Conservation (phyloP, 1,284 basidiomycete genomes). For the Moniliophthora roreri region DNA sequence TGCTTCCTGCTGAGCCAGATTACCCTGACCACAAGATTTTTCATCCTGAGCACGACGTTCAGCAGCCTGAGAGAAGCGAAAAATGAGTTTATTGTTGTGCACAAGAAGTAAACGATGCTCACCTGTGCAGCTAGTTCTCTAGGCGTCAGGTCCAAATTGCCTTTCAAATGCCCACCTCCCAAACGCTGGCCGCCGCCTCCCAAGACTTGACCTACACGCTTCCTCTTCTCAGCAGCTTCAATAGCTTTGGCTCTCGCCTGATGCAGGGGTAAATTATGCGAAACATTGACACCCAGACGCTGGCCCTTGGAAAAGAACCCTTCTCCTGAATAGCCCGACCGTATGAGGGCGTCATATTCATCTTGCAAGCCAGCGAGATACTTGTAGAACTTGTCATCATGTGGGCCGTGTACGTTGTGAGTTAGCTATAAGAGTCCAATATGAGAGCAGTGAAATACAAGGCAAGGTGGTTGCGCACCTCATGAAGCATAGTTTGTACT, state of each 20-base stretch:
- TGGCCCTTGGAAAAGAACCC: conserved; percentile 79
- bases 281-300: conserved; percentile 58
- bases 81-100: conserved; percentile 3
- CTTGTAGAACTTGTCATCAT: conserved; percentile 83
- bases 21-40: conserved; percentile 67
- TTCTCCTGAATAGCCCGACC: conserved; percentile 77
- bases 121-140: conserved; percentile 79
- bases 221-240: conserved; percentile 75
- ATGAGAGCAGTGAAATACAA: neutral
- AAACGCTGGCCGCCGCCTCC: conserved; percentile 59
- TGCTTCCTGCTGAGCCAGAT: conserved; percentile 60
- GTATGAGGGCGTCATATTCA: conserved; percentile 76
- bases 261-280: conserved; percentile 65
- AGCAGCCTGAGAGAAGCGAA: conserved; percentile 60
- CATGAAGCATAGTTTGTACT: conserved; percentile 82
- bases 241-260: conserved; percentile 66
- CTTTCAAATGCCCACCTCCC: conserved; percentile 27
- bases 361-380: conserved; percentile 75
- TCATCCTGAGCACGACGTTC: conserved; percentile 74
- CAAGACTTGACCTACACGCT: conserved; percentile 44
- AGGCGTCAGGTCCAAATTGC: conserved; percentile 44
- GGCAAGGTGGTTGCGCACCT: conserved; percentile 44
- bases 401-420: conserved; percentile 85
- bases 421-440: conserved; percentile 59
- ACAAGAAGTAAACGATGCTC: conserved; percentile 25